phyloP scores from a whole-genome alignment of 78 protist species.

The Chrysochromulina tobinii region DNA sequence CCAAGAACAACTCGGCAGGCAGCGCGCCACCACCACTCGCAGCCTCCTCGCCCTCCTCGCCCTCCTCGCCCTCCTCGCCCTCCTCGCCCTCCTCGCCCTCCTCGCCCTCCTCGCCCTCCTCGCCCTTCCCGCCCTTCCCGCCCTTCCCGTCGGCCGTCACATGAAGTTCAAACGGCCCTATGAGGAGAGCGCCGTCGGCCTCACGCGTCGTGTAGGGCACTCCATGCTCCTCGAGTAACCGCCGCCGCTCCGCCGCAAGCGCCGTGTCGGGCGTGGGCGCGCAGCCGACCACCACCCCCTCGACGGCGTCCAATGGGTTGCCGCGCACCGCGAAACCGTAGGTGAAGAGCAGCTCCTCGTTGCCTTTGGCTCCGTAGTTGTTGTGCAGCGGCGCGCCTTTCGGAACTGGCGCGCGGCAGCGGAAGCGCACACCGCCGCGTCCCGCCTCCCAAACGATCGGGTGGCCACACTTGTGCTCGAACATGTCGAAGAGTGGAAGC shows the following conservation, averaged over 20 bases:
- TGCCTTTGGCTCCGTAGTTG: not conserved
- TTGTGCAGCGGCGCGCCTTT: conserved; percentile 1
- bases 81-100: not conserved
- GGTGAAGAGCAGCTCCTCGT: conserved; percentile 4
- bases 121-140: not conserved
- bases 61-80: not conserved
- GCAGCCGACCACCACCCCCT: not conserved
- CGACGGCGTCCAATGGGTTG: not conserved
- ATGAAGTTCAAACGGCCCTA: not conserved
- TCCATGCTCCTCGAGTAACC: not conserved
- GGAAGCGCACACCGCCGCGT: not conserved
- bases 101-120: not conserved
- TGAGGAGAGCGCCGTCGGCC: not conserved
- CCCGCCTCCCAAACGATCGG: conserved; percentile 8
- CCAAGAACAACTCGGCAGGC: not conserved
- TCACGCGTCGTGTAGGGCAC: not conserved
- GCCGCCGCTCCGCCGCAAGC: not conserved
- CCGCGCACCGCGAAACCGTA: not conserved
- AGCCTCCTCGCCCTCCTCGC: not conserved
- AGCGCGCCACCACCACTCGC: not conserved
- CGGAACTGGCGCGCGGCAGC: not conserved
- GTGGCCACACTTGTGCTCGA: not conserved
- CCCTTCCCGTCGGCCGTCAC: not conserved
- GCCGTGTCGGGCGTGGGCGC: not conserved
- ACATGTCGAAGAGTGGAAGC: not conserved